A percentile compares a stretch with the other conserved stretches of the same genome.
Evolutionary conservation across 257 asterid species (phyloP).

Genomic region (Capsicum pubescens): DNA sequence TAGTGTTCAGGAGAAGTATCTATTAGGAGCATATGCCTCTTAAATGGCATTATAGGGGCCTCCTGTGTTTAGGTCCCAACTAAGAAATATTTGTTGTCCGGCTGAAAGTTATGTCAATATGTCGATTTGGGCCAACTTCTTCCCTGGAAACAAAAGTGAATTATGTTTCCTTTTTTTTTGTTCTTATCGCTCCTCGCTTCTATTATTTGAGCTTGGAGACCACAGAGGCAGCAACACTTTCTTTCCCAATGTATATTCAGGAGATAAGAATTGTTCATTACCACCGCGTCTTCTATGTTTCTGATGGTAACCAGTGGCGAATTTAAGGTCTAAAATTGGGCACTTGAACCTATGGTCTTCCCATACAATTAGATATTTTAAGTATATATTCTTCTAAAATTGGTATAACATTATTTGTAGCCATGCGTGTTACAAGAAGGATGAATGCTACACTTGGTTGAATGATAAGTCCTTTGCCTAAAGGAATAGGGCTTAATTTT

Average conservation of each 20-base stretch:
- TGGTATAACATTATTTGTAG: too few species aligned
- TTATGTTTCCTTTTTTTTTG: conserved; percentile 20
- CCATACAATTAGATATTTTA: too few species aligned
- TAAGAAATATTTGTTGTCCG: not conserved
- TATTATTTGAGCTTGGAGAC: conserved; percentile 20
- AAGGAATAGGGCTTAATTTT: too few species aligned
- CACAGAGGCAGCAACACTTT: conserved; percentile 23
- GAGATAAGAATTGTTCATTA: conserved; percentile 9
- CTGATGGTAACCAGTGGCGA: not conserved
- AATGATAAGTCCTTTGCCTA: too few species aligned
- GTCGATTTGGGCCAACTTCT: conserved; percentile 15
- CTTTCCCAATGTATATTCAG: not conserved
- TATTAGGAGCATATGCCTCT: not conserved
- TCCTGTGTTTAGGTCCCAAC: not conserved
- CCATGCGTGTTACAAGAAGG: too few species aligned
- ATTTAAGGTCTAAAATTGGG: too few species aligned
- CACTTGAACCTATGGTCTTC: too few species aligned
- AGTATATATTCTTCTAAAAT: too few species aligned
- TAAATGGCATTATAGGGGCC: not conserved
- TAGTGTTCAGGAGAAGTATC: not conserved
- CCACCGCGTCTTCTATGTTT: not conserved
- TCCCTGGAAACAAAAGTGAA: conserved; percentile 30
- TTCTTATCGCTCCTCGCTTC: not conserved
- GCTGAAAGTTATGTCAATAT: too few species aligned
- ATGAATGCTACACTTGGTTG: too few species aligned